phyloP scores from a whole-genome alignment of 108 stramenopile genomes.

The Mediolabrus comicus region DNA sequence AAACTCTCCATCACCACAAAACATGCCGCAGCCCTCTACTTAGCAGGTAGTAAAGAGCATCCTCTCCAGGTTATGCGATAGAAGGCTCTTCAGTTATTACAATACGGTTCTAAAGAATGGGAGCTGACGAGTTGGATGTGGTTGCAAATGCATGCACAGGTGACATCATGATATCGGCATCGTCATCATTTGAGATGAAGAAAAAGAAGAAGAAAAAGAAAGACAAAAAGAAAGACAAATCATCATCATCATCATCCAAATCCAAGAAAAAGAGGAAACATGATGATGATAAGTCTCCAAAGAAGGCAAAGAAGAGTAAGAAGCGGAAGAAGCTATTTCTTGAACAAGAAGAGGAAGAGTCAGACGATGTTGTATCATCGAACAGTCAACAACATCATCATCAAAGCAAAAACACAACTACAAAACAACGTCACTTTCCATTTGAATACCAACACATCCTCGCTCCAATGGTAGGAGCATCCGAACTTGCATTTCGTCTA shows the following conservation, averaged over 20 bases:
- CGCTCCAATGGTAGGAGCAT: constrained; percentile 98
- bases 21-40: too few species aligned
- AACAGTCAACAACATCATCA: neutral
- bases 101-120: neutral
- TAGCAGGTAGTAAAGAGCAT: too few species aligned
- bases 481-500: constrained; percentile 87
- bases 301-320: neutral
- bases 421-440: constrained; percentile 29
- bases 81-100: too few species aligned
- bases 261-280: neutral
- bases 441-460: constrained; percentile 65
- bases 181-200: neutral
- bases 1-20: too few species aligned
- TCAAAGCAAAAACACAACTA: neutral
- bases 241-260: neutral
- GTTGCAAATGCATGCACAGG: neutral
- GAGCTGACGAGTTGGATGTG: neutral
- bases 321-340: neutral
- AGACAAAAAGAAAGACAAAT: neutral
- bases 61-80: too few species aligned
- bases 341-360: neutral
- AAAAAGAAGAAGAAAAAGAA: neutral
- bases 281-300: neutral
- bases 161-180: too few species aligned
- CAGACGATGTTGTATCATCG: neutral